Evolutionary conservation across 1,284 basidiomycete species (phyloP).

Genomic region (Cystobasidiaceae sp.): DNA sequence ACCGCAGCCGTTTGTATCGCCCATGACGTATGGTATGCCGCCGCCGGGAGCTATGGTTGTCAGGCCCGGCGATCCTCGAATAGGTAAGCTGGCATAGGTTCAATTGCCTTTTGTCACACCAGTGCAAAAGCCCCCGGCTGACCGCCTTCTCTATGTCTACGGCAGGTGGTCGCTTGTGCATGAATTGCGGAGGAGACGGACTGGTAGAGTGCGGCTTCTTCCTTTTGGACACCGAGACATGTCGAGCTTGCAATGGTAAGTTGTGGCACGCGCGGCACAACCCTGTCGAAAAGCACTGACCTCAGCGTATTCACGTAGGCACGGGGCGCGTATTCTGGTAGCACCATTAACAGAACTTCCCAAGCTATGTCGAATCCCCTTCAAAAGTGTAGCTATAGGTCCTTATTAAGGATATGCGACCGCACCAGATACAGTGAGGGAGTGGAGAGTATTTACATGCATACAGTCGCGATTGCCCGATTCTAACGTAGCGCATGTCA

Average conservation of each 20-base stretch:
- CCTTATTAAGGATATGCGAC: too few relatives aligned
- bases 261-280: too few relatives aligned
- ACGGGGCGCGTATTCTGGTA: too few relatives aligned
- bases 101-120: not conserved
- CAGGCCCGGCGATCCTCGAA: conserved; percentile 22
- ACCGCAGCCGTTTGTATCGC: conserved; percentile 1
- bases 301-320: too few relatives aligned
- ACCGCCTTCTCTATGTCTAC: not conserved
- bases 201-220: conserved; percentile 19
- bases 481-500: too few relatives aligned
- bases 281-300: too few relatives aligned
- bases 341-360: too few relatives aligned
- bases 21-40: conserved; percentile 11
- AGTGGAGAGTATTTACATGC: too few relatives aligned
- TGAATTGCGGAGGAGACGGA: conserved; percentile 17
- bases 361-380: too few relatives aligned
- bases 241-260: conserved; percentile 19
- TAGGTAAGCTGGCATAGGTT: not conserved
- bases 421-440: too few relatives aligned
- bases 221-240: conserved; percentile 20
- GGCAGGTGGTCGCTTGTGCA: conserved; percentile 23
- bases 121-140: not conserved
- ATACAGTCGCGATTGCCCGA: too few relatives aligned
- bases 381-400: too few relatives aligned
- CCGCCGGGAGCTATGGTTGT: conserved; percentile 26